phyloP scores from a whole-genome alignment of 805 yeast genomes.

The Kuraishia floccosa region DNA sequence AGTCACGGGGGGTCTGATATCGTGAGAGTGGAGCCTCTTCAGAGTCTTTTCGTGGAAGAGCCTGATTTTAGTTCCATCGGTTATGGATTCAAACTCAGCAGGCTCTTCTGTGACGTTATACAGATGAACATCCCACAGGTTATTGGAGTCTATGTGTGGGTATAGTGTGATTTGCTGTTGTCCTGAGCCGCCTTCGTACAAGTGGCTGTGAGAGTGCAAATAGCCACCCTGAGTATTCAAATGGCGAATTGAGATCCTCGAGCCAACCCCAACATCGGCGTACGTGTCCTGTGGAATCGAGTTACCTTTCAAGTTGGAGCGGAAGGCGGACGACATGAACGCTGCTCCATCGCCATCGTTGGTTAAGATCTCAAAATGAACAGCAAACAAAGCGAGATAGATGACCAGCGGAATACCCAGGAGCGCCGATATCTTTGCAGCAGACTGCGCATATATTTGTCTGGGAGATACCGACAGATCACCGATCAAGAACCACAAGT shows the following conservation, averaged over 20 bases:
- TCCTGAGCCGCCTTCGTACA: slow-evolving; percentile 68
- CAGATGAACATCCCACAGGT: slow-evolving; percentile 61
- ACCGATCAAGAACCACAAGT: slow-evolving; percentile 61
- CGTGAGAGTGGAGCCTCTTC: slow-evolving; percentile 74
- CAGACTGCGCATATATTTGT: slow-evolving; percentile 32
- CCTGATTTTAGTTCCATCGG: slow-evolving; percentile 62
- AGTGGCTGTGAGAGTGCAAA: slow-evolving; percentile 67
- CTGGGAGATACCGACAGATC: slow-evolving; percentile 42
- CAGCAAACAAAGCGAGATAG: slow-evolving; percentile 45
- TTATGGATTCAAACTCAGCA: slow-evolving; percentile 46
- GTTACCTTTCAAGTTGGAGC: slow-evolving; percentile 50
- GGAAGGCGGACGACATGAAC: slow-evolving; percentile 35
- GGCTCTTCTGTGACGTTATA: slow-evolving; percentile 49
- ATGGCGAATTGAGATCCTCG: slow-evolving; percentile 57
- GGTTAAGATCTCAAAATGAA: slow-evolving; percentile 48
- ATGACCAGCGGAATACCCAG: slow-evolving; percentile 47
- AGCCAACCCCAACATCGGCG: slow-evolving; percentile 67
- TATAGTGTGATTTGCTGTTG: slow-evolving; percentile 78
- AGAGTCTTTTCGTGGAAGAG: slow-evolving; percentile 45
- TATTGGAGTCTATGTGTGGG: slow-evolving; percentile 68
- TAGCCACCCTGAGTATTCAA: slow-evolving; percentile 67
- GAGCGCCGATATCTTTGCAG: slow-evolving; percentile 38
- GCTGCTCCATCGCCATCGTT: slow-evolving; percentile 65
- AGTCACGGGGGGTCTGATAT: slow-evolving; percentile 68
- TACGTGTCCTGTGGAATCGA: slow-evolving; percentile 44